These are phyloP conservation scores for Celoporthe dispersa DNA, from an alignment of 2,329 filamentous ascomycete species.

Conservation along the genomic window DNA sequence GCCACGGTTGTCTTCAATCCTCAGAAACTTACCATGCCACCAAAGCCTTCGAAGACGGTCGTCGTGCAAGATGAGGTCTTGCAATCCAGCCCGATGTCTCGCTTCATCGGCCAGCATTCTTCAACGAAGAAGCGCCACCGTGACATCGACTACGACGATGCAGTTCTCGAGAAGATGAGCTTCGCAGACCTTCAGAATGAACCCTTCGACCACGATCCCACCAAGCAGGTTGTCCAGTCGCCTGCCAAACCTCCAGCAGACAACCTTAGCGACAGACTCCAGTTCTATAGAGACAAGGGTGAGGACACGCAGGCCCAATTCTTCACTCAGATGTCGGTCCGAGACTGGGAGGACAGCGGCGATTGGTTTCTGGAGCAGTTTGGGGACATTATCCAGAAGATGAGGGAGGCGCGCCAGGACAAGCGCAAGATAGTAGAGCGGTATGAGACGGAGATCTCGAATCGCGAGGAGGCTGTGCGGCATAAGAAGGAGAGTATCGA, in stretches of 20 bases:
- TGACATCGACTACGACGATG: slow-evolving; percentile 62
- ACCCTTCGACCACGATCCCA: slow-evolving; percentile 62
- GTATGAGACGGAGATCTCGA: slow-evolving; percentile 61
- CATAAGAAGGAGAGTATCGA: slow-evolving; percentile 58
- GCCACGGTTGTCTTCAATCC: slow-evolving; percentile 28
- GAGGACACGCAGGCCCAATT: slow-evolving; percentile 50
- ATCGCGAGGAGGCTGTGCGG: slow-evolving; percentile 58
- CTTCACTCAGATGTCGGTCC: slow-evolving; percentile 57
- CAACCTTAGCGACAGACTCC: slow-evolving; percentile 53
- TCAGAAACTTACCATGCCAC: slow-evolving; percentile 19
- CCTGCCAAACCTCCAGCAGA: slow-evolving; percentile 42
- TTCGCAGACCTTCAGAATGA: slow-evolving; percentile 55
- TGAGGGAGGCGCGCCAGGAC: slow-evolving; percentile 52
- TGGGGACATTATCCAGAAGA: slow-evolving; percentile 50
- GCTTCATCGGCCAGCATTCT: slow-evolving; percentile 29
- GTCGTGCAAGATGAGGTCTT: slow-evolving; percentile 26
- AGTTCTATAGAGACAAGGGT: slow-evolving; percentile 52
- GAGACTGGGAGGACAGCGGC: slow-evolving; percentile 63
- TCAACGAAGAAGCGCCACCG: slow-evolving; percentile 47
- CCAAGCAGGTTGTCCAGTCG: slow-evolving; percentile 47
- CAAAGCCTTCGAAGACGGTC: slow-evolving; percentile 24
- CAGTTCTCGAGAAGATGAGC: slow-evolving; percentile 57
- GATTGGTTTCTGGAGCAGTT: slow-evolving; percentile 65
- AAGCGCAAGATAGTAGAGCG: slow-evolving; percentile 55
- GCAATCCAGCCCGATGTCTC: slow-evolving; percentile 29